These are phyloP conservation scores for Hypoxylon sp. DNA, from an alignment of 2,329 filamentous ascomycete species.

Conservation along the genomic window DNA sequence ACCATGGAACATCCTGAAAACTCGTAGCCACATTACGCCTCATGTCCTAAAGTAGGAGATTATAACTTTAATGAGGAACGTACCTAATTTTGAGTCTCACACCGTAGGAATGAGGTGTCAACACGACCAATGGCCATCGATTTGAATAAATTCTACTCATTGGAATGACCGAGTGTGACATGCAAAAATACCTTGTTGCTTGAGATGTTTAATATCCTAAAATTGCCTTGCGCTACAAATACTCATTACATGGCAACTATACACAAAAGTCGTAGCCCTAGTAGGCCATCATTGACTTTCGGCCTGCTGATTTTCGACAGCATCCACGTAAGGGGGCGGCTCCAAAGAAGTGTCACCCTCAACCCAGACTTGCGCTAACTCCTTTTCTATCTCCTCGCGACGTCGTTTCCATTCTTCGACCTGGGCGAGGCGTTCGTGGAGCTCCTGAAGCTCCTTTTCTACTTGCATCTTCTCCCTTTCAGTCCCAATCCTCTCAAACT, in stretches of 20 bases:
- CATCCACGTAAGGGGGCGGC: constrained; percentile 63
- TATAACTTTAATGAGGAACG: too few relatives aligned
- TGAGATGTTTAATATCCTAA: constrained; percentile 8
- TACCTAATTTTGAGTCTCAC: too few relatives aligned
- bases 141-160: background rate
- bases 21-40: too few relatives aligned
- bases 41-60: too few relatives aligned
- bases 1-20: too few relatives aligned
- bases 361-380: constrained; percentile 78
- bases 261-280: constrained; percentile 5
- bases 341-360: constrained; percentile 64
- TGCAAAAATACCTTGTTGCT: background rate
- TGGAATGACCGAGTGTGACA: background rate
- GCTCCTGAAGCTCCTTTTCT: constrained; percentile 88
- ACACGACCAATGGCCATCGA: background rate
- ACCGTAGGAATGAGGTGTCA: background rate
- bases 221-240: constrained; percentile 22
- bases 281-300: constrained; percentile 24
- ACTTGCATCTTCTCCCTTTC: constrained; percentile 93
- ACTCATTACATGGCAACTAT: constrained; percentile 26
- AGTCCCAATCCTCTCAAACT: constrained; percentile 93
- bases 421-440: constrained; percentile 83
- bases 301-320: constrained; percentile 29
- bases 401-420: constrained; percentile 88
- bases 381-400: constrained; percentile 83